Conservation (phyloP, 1,139 yeast genomes). For the Kodamaea fungicola region DNA sequence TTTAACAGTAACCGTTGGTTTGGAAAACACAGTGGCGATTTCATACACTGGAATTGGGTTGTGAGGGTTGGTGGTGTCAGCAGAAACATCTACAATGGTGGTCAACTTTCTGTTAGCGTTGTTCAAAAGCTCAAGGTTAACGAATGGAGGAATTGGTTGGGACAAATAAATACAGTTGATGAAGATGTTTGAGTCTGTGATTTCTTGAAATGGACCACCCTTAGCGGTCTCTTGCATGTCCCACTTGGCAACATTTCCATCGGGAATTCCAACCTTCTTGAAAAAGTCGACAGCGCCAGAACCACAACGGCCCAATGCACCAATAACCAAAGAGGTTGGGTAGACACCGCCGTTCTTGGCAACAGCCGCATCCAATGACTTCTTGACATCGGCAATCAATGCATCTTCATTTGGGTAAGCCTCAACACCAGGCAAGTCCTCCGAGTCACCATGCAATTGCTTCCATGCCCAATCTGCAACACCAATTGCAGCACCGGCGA, state of each 20-base stretch:
- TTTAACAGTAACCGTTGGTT: constrained; percentile 84
- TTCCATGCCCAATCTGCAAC: constrained; percentile 92
- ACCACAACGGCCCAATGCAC: constrained; percentile 98
- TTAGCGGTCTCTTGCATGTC: constrained; percentile 94
- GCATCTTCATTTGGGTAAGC: constrained; percentile 81
- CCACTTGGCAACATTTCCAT: constrained; percentile 82
- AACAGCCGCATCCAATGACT: constrained; percentile 57
- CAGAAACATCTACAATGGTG: constrained; percentile 94
- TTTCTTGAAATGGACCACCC: constrained; percentile 97
- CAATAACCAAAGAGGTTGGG: constrained; percentile 86
- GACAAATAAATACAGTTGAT: constrained; percentile 95
- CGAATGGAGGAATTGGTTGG: constrained; percentile 89
- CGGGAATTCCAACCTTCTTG: constrained; percentile 84
- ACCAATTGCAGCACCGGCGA: constrained; percentile 98
- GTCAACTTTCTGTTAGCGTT: constrained; percentile 67
- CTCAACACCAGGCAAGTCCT: constrained; percentile 69
- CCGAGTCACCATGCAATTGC: constrained; percentile 61
- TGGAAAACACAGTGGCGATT: constrained; percentile 82
- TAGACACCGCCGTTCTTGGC: constrained; percentile 56
- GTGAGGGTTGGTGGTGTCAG: constrained; percentile 97
- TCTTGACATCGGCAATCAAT: constrained; percentile 67
- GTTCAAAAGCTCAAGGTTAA: constrained; percentile 67
- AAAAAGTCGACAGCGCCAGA: constrained; percentile 92
- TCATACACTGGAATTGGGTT: constrained; percentile 94
- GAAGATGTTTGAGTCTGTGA: constrained; percentile 82